These are phyloP conservation scores for Entoloma clypeatum DNA, from an alignment of 1,284 basidiomycete genomes.

Conservation along the genomic window DNA sequence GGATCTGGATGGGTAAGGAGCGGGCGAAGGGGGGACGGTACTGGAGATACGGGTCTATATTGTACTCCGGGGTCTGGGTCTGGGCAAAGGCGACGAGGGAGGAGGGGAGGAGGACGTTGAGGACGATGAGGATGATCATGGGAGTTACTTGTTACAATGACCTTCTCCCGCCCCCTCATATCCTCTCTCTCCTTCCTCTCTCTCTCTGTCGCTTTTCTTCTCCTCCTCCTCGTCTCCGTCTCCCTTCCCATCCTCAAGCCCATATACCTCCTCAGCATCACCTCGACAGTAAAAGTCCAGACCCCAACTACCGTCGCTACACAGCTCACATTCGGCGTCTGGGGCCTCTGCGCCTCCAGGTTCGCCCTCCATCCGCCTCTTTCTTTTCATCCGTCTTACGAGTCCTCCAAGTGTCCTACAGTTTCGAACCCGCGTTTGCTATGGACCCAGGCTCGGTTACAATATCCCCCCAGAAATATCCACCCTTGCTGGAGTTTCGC, in stretches of 20 bases:
- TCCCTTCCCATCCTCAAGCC: constrained; percentile 71
- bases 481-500: constrained; percentile 40
- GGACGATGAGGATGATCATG: constrained; percentile 6
- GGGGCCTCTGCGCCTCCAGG: constrained; percentile 68
- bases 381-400: neutral
- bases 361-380: constrained; percentile 15
- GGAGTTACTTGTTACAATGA: too few relatives aligned
- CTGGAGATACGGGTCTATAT: constrained; percentile 67
- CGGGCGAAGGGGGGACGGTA: constrained; percentile 78
- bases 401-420: constrained; percentile 21
- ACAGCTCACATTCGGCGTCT: constrained; percentile 65
- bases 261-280: constrained; percentile 63
- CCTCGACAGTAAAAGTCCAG: constrained; percentile 34
- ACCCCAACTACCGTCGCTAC: constrained; percentile 53
- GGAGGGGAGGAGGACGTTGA: constrained; percentile 4
- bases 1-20: constrained; percentile 88
- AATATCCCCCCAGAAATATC: constrained; percentile 42
- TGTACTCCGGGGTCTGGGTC: constrained; percentile 13
- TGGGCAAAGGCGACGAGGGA: constrained; percentile 12
- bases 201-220: constrained; percentile 56
- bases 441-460: constrained; percentile 56
- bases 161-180: constrained; percentile 45
- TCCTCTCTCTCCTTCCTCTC: constrained; percentile 43
- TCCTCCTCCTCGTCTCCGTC: constrained; percentile 69
- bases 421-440: constrained; percentile 40